Base-by-base conservation (phyloP, 176 grass and related monocot species). In the Ananas comosus region DNA sequence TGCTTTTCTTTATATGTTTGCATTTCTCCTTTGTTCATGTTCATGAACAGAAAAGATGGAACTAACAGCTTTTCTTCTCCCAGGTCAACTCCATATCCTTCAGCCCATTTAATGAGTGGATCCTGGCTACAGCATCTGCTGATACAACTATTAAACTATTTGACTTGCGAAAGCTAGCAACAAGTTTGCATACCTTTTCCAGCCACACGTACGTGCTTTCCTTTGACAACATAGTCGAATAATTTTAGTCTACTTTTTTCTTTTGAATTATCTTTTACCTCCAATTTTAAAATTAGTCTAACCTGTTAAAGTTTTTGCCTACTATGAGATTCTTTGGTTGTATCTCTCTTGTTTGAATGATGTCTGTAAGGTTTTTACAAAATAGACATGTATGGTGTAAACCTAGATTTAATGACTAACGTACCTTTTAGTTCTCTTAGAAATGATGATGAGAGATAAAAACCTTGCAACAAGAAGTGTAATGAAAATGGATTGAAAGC, bases 61-160 rank as follows among this genome's bases (percentile, higher is more conserved):
- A 59, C 64, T 80, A 49, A 68, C 72, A 10, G 53, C 13, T 1
- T 42, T 52, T 61, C 47, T 48, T 73, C 72, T 70, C 47, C 16
- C 80, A 99, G 94, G 94, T 91, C 9, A 93, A 99, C 82, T 93
- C 94, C 27, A 48, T 99, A 24, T 93, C 94, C 50, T 99, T 99
- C 80, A 99, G 86, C 78, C 89, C 94, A 63, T 93, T 91, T 69
- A 99, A 91, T 25, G 94, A 93, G 69, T 99, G 94, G 94, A 90
- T 99, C 64, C 78, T 99, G 75, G 87, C 90, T 59, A 91, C 94
- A 67, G 89, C 87, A 74, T 99, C 94, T 51, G 85, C 87, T 29
- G 94, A 99, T 81, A 84, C 80, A 51, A 87, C 82, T 27, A 63
- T 99, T 19, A 93, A 93, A 63, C 72, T 99, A 12, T 99, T 99